Conservation (phyloP, 129 eudicot genomes). For the Ambrosia artemisiifolia region DNA sequence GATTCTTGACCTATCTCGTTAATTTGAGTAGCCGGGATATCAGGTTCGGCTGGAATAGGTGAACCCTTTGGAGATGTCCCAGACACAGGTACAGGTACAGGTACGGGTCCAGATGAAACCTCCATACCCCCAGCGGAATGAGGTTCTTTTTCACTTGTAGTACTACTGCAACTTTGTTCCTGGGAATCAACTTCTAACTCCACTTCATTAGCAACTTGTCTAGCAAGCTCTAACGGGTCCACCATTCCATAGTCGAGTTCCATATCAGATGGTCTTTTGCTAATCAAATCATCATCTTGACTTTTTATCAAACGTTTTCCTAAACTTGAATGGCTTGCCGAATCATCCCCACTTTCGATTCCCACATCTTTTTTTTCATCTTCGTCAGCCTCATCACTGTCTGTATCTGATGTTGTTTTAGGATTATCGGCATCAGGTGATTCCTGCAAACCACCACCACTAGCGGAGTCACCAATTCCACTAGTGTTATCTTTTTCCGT, state of each 20-base stretch:
- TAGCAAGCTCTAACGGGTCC: slow-evolving; percentile 82
- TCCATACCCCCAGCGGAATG: slow-evolving; percentile 31
- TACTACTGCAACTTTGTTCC: slow-evolving; percentile 65
- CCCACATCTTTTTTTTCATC: slow-evolving; percentile 25
- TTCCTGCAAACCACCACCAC: slow-evolving; percentile 21
- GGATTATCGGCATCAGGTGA: slow-evolving; percentile 30
- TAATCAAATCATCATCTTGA: slow-evolving; percentile 31
- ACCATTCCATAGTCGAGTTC: slow-evolving; percentile 62
- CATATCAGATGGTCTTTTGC: slow-evolving; percentile 46
- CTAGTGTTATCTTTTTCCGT: slow-evolving; percentile 3
- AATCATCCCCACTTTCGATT: slow-evolving; percentile 32
- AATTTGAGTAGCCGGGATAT: slow-evolving; percentile 37
- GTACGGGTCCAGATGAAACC: slow-evolving; percentile 18
- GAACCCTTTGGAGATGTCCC: slow-evolving; percentile 27
- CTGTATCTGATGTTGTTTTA: slow-evolving; percentile 29
- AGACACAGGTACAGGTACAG: slow-evolving; percentile 16
- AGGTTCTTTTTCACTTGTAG: slow-evolving; percentile 34
- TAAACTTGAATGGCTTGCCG: slow-evolving; percentile 30
- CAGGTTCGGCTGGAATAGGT: slow-evolving; percentile 34
- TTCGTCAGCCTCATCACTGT: slow-evolving; percentile 29
- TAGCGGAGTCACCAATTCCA: slow-evolving; percentile 3
- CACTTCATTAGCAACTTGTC: slow-evolving; percentile 80
- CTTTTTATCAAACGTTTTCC: slow-evolving; percentile 17
- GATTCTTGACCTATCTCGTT: slow-evolving; percentile 51
- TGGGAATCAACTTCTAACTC: slow-evolving; percentile 66